These are phyloP conservation scores for Isatis tinctoria DNA, from an alignment of 345 rosid genomes.

Conservation along the genomic window DNA sequence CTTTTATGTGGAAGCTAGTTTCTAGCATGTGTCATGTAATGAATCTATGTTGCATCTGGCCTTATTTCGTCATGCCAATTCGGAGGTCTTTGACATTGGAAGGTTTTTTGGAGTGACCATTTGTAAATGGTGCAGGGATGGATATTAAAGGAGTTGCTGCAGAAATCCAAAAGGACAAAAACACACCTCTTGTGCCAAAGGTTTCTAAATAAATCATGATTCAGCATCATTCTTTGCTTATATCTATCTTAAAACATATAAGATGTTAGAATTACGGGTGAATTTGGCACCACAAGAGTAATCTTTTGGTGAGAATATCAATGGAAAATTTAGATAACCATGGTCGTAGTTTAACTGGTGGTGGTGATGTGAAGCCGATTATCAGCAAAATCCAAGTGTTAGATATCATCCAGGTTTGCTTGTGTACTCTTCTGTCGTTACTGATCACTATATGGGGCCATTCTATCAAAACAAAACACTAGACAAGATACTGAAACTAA, in stretches of 20 bases:
- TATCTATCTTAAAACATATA: not conserved
- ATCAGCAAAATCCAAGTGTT: conserved; percentile 52
- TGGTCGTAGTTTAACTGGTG: conserved; percentile 61
- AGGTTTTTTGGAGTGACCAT: conserved; percentile 27
- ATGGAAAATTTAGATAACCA: conserved; percentile 21
- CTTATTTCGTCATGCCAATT: not conserved
- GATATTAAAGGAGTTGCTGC: conserved; percentile 88
- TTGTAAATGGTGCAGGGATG: conserved; percentile 69
- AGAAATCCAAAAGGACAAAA: conserved; percentile 70
- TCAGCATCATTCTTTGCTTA: not conserved
- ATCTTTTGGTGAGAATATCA: not conserved
- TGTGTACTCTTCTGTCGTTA: conserved; percentile 20
- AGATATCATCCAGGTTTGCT: conserved; percentile 77
- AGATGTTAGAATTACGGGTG: not conserved
- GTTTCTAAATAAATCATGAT: conserved; percentile 33
- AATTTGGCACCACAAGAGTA: not conserved
- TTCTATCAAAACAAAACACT: not conserved
- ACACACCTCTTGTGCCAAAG: conserved; percentile 78
- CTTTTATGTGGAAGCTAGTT: not conserved
- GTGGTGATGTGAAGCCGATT: conserved; percentile 83
- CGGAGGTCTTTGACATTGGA: not conserved
- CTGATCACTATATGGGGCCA: not conserved
- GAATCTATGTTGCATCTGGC: not conserved
- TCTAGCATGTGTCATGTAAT: conserved; percentile 2
- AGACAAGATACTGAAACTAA: not conserved